Evolutionary conservation across 352 stramenopile genomes (phyloP), one percentile per base, ranked within the genome.

Genomic region (Phytophthora sp.): DNA sequence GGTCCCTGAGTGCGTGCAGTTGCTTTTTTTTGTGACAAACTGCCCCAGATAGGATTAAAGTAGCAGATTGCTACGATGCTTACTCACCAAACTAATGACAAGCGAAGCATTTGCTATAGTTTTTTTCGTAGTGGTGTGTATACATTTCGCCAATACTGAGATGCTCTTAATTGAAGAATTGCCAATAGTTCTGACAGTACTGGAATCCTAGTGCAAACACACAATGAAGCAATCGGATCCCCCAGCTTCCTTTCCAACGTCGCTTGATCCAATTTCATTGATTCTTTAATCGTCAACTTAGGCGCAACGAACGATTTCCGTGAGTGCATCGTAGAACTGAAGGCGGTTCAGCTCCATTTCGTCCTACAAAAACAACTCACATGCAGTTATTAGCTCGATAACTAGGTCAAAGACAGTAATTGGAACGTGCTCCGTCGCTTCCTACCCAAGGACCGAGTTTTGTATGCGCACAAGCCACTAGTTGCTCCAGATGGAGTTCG

Each of bases 401-500:
- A n/a, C n/a, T n/a, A n/a, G n/a, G n/a, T n/a, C n/a, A n/a, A n/a
- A n/a, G n/a, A n/a, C n/a, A n/a, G n/a, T n/a, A n/a, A n/a, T n/a
- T n/a, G n/a, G n/a, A n/a, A n/a, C n/a, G n/a, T n/a, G n/a, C n/a
- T n/a, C n/a, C n/a, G n/a, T n/a, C n/a, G n/a, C n/a, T 13, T 15
- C 35, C 16, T 63, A 85, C 74, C 42, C 49, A 60, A 9, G 52
- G 20, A 3, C 69, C 30, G 26, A 85, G 59, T 3, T 53, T 39
- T 13, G 57, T 7, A 52, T 69, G 29, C 23, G 68, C 52, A 39
- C 77, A 82, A 21, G 30, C 36, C 21, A 74, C 63, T 0, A 86
- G 63, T 29, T 52, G 23, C 9, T 73, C 56, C 20, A 76, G 47
- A 21, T 59, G 46, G 12, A 60, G 42, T 36, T 68, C 29, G 15